Evolutionary conservation across 345 rosid species (phyloP).

Genomic region (Pugionium cornutum): DNA sequence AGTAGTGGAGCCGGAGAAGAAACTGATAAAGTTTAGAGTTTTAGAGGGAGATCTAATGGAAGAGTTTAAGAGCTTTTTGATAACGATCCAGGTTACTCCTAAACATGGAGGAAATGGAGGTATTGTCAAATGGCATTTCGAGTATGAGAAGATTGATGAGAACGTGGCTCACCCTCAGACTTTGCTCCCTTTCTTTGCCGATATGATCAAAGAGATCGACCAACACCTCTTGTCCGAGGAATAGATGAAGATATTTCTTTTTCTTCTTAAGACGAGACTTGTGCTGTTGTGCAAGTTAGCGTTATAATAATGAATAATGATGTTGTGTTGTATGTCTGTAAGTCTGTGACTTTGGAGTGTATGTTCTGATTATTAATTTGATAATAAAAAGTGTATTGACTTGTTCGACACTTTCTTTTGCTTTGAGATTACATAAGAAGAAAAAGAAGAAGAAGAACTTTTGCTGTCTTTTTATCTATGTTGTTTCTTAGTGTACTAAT

Average conservation of each 20-base stretch:
- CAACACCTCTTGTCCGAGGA: constrained; percentile 16
- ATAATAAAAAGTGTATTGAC: no score
- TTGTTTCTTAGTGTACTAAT: no score
- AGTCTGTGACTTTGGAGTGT: no score
- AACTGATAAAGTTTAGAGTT: constrained; percentile 14
- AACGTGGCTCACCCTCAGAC: constrained; percentile 20
- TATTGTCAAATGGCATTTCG: constrained; percentile 27
- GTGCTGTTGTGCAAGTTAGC: no score
- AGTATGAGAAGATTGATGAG: constrained; percentile 32
- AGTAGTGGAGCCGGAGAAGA: constrained; percentile 30
- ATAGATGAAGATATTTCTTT: background rate
- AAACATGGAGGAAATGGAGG: constrained; percentile 23
- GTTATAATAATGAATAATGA: no score
- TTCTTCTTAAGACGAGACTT: no score
- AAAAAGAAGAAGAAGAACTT: no score
- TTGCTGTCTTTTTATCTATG: no score
- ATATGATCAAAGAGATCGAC: constrained; percentile 21
- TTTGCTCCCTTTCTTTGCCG: constrained; percentile 21
- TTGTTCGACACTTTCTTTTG: no score
- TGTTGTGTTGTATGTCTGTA: no score
- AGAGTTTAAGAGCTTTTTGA: constrained; percentile 28
- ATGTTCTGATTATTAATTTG: no score
- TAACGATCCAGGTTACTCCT: constrained; percentile 14
- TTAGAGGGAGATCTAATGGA: constrained; percentile 32
- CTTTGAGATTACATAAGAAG: no score